Conservation (phyloP, 164 flowering plant species). For the Vitis rotundifolia region DNA sequence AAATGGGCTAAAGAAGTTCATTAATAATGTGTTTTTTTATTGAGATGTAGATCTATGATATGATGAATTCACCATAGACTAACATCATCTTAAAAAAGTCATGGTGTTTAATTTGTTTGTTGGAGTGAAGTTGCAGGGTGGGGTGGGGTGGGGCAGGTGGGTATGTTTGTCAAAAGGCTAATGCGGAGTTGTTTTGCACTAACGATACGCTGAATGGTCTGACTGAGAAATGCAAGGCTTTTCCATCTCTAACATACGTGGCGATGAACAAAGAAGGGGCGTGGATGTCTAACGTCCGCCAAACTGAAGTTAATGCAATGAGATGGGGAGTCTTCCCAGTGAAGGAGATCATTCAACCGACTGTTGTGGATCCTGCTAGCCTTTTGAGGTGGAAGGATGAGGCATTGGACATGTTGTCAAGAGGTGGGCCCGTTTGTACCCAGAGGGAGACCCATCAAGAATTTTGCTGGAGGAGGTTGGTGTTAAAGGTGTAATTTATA, state of each 20-base stretch:
- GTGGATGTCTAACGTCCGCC: constrained; percentile 36
- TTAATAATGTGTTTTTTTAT: too few relatives aligned
- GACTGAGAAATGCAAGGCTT: constrained; percentile 65
- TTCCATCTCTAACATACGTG: constrained; percentile 68
- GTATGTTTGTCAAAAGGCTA: constrained; percentile 91
- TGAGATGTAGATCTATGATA: too few relatives aligned
- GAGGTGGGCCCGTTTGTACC: constrained; percentile 74
- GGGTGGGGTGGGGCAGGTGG: constrained; percentile 81
- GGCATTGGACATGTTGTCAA: constrained; percentile 90
- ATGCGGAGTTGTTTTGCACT: constrained; percentile 88
- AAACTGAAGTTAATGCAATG: constrained; percentile 72
- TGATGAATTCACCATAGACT: too few relatives aligned
- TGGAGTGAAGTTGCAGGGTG: constrained; percentile 54
- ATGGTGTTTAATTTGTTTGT: too few relatives aligned
- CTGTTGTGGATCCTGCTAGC: constrained; percentile 83
- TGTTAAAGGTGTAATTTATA: too few relatives aligned
- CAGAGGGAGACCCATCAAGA: constrained; percentile 70
- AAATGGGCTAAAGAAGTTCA: too few relatives aligned
- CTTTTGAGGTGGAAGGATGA: constrained; percentile 93
- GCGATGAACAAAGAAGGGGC: constrained; percentile 75
- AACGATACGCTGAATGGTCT: constrained; percentile 56
- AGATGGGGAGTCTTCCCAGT: constrained; percentile 98
- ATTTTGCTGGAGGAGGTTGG: constrained; percentile 73
- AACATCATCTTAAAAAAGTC: too few relatives aligned
- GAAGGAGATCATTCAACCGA: constrained; percentile 90